Base-by-base conservation (phyloP, 2,329 filamentous ascomycete genomes). In the Epichloe elymi region DNA sequence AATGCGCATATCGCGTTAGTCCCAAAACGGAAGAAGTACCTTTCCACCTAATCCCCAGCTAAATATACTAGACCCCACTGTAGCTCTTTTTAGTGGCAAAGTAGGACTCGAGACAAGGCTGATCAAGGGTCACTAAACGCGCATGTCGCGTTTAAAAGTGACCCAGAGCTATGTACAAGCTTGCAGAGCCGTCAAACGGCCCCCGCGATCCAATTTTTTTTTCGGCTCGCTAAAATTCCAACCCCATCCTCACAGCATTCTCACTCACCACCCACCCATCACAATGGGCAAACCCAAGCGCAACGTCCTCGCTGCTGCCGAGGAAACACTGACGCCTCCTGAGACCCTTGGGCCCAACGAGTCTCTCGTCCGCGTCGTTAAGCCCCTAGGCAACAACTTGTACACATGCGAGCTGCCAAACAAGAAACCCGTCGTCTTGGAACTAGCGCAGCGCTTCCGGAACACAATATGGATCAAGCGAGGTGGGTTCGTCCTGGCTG, bases 401-500 rank as follows among this genome's bases (percentile, higher is more conserved):
- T 97, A 95, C 73, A 78, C 79, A 42, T 88, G 91, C 62, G 76
- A 83, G 62, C 72, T 90, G 33, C 82, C 90, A 23, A 74, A 75
- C 59, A 76, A 78, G 53, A 78, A 81, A 60, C 70, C 75, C 6
- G 67, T 91, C 39, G 71, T 94, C 17, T 83, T 89, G 20, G 89
- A 96, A 72, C 79, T 98, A 19, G 85, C 87, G 10, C 74, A 88
- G 26, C 82, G 83, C 40, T 96, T 97, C 65, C 86, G 91, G 54
- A 93, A 88, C 57, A 93, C 88, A 2, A 88, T 97, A 56, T 97
- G 88, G 87, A 86, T 97, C 65, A 90, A 86, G 67, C 82, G 88
- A 17, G 86, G 89, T 33, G 88, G 88, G 0, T 97, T 84, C 66
- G 89, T 96, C 33, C 70, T 97, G 11, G 76, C 95, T 14, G 86